Conservation (phyloP, 2,329 filamentous ascomycete species). For the Diaporthe aspalathi region DNA sequence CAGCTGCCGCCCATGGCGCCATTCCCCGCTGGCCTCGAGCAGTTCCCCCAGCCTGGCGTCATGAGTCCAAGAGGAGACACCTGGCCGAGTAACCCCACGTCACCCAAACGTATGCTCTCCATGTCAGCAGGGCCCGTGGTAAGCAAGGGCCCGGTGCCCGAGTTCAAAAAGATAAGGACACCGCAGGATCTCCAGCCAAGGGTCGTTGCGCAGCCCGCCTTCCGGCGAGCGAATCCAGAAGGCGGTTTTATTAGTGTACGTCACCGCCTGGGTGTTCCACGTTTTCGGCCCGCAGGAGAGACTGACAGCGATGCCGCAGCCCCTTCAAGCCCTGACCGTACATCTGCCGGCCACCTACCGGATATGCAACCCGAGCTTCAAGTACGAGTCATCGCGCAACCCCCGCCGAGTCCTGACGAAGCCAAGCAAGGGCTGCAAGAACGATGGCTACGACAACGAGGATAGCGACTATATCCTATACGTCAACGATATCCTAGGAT, state of each 20-base stretch:
- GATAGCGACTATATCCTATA: conserved; percentile 99
- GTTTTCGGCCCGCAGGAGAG: not conserved
- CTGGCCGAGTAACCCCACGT: conserved; percentile 64
- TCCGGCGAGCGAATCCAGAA: conserved; percentile 93
- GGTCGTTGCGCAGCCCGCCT: conserved; percentile 88
- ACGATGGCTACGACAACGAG: conserved; percentile 98
- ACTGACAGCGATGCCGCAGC: conserved; percentile 61
- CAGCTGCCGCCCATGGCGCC: conserved; percentile 81
- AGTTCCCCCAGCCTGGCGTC: conserved; percentile 76
- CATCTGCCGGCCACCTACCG: conserved; percentile 95
- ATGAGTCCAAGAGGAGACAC: conserved; percentile 75
- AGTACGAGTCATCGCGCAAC: conserved; percentile 98
- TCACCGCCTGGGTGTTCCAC: conserved; percentile 31
- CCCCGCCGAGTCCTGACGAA: conserved; percentile 96
- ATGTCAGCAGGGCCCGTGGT: conserved; percentile 56
- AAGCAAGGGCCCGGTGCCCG: conserved; percentile 79
- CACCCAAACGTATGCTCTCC: conserved; percentile 65
- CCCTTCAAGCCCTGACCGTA: conserved; percentile 92
- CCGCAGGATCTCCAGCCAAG: conserved; percentile 82
- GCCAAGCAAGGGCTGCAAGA: conserved; percentile 97
- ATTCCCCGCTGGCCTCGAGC: conserved; percentile 75
- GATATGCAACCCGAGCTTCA: conserved; percentile 97
- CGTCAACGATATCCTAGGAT: conserved; percentile 97
- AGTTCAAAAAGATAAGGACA: conserved; percentile 83
- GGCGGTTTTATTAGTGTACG: conserved; percentile 97